Conservation (phyloP, 129 eudicot species). For the Silybum marianum region DNA sequence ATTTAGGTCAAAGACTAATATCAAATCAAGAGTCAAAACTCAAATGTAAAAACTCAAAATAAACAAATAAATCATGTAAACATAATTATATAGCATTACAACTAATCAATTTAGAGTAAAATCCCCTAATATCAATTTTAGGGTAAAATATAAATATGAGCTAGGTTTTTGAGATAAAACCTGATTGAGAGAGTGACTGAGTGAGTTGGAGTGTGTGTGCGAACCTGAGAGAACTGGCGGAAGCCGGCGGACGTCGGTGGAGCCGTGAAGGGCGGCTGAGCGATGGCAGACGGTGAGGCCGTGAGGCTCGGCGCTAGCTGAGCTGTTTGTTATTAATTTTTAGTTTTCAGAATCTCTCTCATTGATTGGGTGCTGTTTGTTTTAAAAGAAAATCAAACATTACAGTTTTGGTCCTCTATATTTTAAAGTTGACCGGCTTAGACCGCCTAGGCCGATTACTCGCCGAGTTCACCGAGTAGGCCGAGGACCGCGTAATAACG, state of each 20-base stretch:
- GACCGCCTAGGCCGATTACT: too few species aligned
- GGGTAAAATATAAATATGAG: background rate
- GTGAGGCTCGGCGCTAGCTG: background rate
- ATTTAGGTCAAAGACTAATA: background rate
- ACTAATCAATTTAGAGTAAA: background rate
- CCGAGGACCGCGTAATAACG: too few species aligned
- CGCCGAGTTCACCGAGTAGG: too few species aligned
- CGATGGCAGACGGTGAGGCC: background rate
- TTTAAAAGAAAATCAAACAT: background rate
- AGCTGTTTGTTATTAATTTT: background rate
- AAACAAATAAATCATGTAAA: background rate
- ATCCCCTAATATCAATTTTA: background rate
- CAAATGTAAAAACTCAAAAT: background rate
- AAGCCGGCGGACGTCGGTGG: background rate
- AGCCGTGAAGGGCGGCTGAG: background rate
- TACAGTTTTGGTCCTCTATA: background rate
- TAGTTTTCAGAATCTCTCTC: background rate
- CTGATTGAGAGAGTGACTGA: background rate
- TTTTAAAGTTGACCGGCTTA: too few species aligned
- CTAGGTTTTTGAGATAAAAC: background rate
- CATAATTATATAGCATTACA: background rate
- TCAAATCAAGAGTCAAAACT: background rate
- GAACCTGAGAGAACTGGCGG: background rate
- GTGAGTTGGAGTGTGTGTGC: background rate
- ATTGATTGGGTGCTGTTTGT: background rate